phyloP scores from a whole-genome alignment of 2,329 filamentous ascomycete genomes.

The Zasmidium citrigriseum region DNA sequence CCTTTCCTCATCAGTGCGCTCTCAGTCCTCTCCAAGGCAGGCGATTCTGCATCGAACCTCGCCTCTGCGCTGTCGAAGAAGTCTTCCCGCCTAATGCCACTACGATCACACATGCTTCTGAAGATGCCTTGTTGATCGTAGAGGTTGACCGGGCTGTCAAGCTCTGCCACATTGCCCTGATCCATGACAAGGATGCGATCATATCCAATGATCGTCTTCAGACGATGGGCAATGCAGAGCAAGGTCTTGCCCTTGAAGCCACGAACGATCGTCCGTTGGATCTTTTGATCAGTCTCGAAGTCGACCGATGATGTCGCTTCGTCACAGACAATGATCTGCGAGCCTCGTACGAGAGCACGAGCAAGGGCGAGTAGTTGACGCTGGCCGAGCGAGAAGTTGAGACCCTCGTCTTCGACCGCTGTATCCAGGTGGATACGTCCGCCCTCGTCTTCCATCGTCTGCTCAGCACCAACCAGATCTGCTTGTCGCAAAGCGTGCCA shows the following conservation, averaged over 20 bases:
- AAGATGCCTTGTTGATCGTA: conserved; percentile 80
- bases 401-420: conserved; percentile 85
- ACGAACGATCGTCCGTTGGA: conserved; percentile 82
- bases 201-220: conserved; percentile 89
- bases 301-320: conserved; percentile 93
- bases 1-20: conserved; percentile 7
- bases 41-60: conserved; percentile 27
- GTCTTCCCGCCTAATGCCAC: conserved; percentile 66
- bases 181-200: conserved; percentile 98
- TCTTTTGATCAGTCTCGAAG: conserved; percentile 95
- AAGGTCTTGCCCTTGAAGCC: conserved; percentile 86
- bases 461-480: conserved; percentile 64
- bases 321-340: conserved; percentile 93
- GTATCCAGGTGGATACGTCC: conserved; percentile 80
- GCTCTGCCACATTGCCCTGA: conserved; percentile 79
- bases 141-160: conserved; percentile 73
- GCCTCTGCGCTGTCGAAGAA: conserved; percentile 39
- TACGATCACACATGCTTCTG: conserved; percentile 83
- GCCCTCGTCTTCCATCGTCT: conserved; percentile 45
- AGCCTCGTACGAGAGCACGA: conserved; percentile 81
- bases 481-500: conserved; percentile 78
- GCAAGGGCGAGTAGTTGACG: conserved; percentile 94
- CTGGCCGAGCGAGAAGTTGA: conserved; percentile 95
- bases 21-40: conserved; percentile 31
- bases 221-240: conserved; percentile 86